Conservation (phyloP, 1,284 basidiomycete species). For the Cystobasidium sp. region DNA sequence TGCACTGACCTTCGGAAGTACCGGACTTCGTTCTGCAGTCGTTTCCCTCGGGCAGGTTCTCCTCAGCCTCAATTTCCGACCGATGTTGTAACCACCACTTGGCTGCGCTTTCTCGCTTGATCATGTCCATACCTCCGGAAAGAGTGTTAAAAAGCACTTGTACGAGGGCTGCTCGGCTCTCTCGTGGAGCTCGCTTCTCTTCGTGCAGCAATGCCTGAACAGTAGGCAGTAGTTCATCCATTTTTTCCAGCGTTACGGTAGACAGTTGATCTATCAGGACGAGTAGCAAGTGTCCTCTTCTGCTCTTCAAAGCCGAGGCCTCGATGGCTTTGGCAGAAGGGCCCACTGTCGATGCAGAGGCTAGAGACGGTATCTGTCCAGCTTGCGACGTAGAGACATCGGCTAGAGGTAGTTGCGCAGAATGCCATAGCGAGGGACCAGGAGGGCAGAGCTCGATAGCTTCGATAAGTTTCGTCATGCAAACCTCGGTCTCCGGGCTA, state of each 20-base stretch:
- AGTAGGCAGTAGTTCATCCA: constrained; percentile 39
- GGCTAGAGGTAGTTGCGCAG: background rate
- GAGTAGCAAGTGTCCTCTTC: constrained; percentile 48
- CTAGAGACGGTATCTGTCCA: constrained; percentile 42
- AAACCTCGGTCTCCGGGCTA: constrained; percentile 38
- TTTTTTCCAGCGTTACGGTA: constrained; percentile 45
- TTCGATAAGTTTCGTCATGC: background rate
- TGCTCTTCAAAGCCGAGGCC: constrained; percentile 34
- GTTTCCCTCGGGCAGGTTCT: background rate
- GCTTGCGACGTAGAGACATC: background rate
- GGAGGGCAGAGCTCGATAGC: background rate
- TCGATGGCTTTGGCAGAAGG: constrained; percentile 16
- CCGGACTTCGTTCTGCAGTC: background rate
- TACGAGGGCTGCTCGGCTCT: constrained; percentile 43
- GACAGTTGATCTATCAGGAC: constrained; percentile 49
- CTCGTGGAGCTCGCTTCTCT: constrained; percentile 11
- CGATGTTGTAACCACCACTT: constrained; percentile 49
- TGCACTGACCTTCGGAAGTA: too few species aligned
- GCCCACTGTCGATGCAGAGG: constrained; percentile 29
- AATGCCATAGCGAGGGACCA: background rate
- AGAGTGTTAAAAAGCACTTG: constrained; percentile 47
- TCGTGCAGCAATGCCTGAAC: constrained; percentile 44
- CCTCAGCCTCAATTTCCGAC: constrained; percentile 19
- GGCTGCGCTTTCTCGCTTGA: constrained; percentile 49
- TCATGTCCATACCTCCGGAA: constrained; percentile 50